These are phyloP conservation scores for Alternaria burnsii DNA, from an alignment of 2,329 filamentous ascomycete genomes.

Conservation along the genomic window DNA sequence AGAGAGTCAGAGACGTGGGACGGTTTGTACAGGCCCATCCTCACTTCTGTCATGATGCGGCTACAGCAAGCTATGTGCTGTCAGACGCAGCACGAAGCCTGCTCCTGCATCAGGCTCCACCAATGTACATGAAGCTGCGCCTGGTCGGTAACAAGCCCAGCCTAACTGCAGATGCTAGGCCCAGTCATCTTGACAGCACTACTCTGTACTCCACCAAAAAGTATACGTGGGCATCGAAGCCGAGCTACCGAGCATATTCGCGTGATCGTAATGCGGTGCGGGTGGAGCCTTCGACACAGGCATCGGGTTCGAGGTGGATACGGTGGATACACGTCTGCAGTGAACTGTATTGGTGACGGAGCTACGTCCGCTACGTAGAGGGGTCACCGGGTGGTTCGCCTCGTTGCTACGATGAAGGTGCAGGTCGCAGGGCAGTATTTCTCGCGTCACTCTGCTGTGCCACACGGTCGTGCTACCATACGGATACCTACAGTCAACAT, in stretches of 20 bases:
- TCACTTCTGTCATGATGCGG: background rate
- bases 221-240: background rate
- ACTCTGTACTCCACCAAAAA: background rate
- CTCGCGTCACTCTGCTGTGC: constrained; percentile 1
- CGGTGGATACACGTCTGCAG: constrained; percentile 11
- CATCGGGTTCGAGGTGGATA: constrained; percentile 9
- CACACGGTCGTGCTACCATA: background rate
- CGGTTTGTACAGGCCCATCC: background rate
- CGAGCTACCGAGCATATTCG: constrained; percentile 1
- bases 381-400: constrained; percentile 8
- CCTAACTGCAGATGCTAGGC: background rate
- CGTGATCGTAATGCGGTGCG: constrained; percentile 5
- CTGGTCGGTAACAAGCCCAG: background rate
- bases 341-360: constrained; percentile 11
- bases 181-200: background rate
- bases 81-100: background rate
- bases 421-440: background rate
- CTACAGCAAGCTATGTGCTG: background rate
- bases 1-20: background rate
- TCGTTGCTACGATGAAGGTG: constrained; percentile 8
- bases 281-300: constrained; percentile 10
- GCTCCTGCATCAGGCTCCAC: constrained; percentile 3
- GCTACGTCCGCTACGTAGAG: constrained; percentile 7
- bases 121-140: constrained; percentile 1
- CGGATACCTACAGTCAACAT: background rate